Evolutionary conservation across 495 filamentous ascomycete species (phyloP).

Genomic region (Rhypophila decipiens): DNA sequence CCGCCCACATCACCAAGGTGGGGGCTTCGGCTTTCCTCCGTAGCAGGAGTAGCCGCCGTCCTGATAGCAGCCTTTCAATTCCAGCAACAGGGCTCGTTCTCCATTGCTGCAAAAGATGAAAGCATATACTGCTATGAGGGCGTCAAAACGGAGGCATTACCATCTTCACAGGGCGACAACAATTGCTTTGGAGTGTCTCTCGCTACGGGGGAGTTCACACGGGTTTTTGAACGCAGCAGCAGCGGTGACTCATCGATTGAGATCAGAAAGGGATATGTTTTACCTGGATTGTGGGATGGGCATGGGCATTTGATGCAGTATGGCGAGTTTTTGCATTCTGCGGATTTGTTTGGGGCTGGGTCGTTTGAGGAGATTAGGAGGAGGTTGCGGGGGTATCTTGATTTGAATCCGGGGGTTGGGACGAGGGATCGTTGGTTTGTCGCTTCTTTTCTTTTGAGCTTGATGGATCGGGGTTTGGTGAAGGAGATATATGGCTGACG

Average conservation of each 20-base stretch:
- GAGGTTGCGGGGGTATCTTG: slow-evolving; percentile 41
- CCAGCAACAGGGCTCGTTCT: too few relatives aligned
- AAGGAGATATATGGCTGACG: neutral
- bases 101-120: too few relatives aligned
- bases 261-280: slow-evolving; percentile 30
- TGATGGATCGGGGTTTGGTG: neutral
- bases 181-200: slow-evolving; percentile 39
- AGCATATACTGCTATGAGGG: slow-evolving; percentile 38
- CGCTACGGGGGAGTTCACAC: slow-evolving; percentile 22
- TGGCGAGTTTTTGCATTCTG: slow-evolving; percentile 57
- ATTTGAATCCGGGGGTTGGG: slow-evolving; percentile 31
- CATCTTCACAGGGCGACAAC: slow-evolving; percentile 11
- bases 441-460: neutral
- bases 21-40: too few relatives aligned
- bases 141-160: slow-evolving; percentile 23
- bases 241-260: neutral
- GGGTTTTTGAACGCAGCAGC: slow-evolving; percentile 16
- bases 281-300: slow-evolving; percentile 60
- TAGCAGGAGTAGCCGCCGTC: too few relatives aligned
- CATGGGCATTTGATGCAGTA: slow-evolving; percentile 58
- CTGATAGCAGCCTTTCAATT: too few relatives aligned
- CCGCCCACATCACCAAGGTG: too few relatives aligned
- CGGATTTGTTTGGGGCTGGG: slow-evolving; percentile 49
- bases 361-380: slow-evolving; percentile 43
- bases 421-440: slow-evolving; percentile 42